Evolutionary conservation across 768 basidiomycete genomes (phyloP), one percentile per base, ranked within the genome.

Genomic region (Leccinum boreale): DNA sequence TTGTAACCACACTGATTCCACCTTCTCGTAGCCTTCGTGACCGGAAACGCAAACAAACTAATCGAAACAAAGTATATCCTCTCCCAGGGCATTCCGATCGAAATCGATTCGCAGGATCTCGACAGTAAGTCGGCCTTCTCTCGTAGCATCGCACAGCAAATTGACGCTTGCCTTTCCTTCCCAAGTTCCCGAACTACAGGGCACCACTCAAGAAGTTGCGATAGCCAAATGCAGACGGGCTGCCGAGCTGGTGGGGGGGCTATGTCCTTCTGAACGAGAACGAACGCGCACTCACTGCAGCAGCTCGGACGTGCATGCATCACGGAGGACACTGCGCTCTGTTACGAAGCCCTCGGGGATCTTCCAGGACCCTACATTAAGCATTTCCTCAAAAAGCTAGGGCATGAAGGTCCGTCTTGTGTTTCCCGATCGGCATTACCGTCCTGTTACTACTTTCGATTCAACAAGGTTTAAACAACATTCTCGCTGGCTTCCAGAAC

Each of bases 361-460:
- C 82, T 99, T 4, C 97, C 97, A 2, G 97, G 97, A 0, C 96
- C 96, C 0, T 99, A 96, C 75, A 95, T 99, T 79, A 99, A 99
- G 67, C 79, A 92, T 62, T 99, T 99, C 73, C 75, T 98, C 73
- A 79, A 80, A 46, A 81, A 80, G 24, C 72, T 98, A 5, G 96
- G 96, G 2, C 92, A 93, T 69, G 86, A 92, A 61, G 96, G 96
- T 77, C 55, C 53, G 78, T 62, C 33, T 15, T 11, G 24, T 39
- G 52, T 47, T 24, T 24, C 23, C 49, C 15, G 17, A 3, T 10
- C n/a, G 49, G 5, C 28, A 50, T 26, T n/a, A 28, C 28, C 55
- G 36, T 24, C 31, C 9, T 47, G 21, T 19, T 24, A 15, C 50
- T 17, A 53, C n/a, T n/a, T 29, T 23, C 21, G 21, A 17, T 24